Conservation (phyloP, 441 rosid genomes). For the Erodium texanum region DNA sequence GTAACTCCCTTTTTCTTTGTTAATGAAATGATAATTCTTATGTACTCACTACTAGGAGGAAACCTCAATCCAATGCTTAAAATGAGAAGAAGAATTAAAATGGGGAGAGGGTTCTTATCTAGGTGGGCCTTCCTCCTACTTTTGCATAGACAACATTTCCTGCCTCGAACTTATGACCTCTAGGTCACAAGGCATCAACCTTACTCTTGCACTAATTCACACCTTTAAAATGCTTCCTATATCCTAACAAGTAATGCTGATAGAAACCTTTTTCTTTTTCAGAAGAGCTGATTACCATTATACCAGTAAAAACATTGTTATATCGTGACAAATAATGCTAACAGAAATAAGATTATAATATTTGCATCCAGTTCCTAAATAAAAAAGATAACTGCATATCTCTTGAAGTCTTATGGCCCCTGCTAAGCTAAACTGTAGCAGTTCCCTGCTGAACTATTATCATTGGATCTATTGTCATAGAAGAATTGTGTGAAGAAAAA, state of each 20-base stretch:
- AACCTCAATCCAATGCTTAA: neutral
- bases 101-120: neutral
- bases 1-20: neutral
- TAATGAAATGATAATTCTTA: neutral
- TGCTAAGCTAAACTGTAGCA: neutral
- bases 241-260: too few species aligned
- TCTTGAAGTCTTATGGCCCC: neutral
- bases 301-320: neutral
- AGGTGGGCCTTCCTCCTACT: neutral
- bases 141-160: neutral
- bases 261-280: slow-evolving; percentile 1
- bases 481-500: neutral
- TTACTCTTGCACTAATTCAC: neutral
- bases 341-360: neutral
- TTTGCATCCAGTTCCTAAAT: slow-evolving; percentile 3
- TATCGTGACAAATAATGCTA: neutral
- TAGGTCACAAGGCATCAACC: neutral
- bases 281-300: neutral
- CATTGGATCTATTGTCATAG: neutral
- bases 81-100: neutral
- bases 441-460: neutral
- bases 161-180: neutral
- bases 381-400: neutral
- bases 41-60: neutral
- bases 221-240: too few species aligned